Conservation (phyloP, 495 filamentous ascomycete species). For the Penicillium pulvis region DNA sequence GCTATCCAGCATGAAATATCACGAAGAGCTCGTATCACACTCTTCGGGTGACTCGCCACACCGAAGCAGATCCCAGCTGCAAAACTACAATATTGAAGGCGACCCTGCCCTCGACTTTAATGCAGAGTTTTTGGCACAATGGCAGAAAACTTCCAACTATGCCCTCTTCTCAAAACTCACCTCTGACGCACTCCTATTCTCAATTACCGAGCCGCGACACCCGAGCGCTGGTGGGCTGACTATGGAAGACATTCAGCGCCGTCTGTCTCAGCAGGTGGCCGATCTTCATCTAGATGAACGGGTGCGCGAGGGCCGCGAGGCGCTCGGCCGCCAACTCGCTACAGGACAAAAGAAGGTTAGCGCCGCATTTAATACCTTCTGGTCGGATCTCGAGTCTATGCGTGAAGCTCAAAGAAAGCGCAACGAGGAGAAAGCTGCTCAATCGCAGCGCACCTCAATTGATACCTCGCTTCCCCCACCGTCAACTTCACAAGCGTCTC, state of each 20-base stretch:
- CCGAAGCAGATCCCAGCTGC: conserved; percentile 36
- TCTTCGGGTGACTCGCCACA: conserved; percentile 31
- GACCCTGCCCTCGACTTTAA: conserved; percentile 85
- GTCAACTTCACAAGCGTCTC: conserved; percentile 22
- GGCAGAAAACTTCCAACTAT: conserved; percentile 87
- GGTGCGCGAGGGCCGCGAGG: conserved; percentile 74
- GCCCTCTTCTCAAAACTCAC: conserved; percentile 75
- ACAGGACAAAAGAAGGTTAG: conserved; percentile 83
- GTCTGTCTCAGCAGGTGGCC: conserved; percentile 83
- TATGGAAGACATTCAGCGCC: conserved; percentile 91
- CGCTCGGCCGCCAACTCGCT: conserved; percentile 75
- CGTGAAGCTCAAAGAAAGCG: conserved; percentile 77
- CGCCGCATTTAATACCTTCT: conserved; percentile 80
- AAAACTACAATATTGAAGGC: conserved; percentile 62
- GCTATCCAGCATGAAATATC: conserved; percentile 87
- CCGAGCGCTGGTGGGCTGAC: conserved; percentile 92
- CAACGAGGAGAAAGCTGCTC: conserved; percentile 56
- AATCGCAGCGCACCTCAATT: conserved; percentile 39
- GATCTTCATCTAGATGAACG: conserved; percentile 88
- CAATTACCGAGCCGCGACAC: conserved; percentile 89
- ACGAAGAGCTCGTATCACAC: conserved; percentile 62
- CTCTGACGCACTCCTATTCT: conserved; percentile 85
- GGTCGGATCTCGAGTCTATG: conserved; percentile 84
- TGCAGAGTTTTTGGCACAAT: conserved; percentile 68
- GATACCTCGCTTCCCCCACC: conserved; percentile 30